These are phyloP conservation scores for Triangularia verruculosa DNA, from an alignment of 2,329 filamentous ascomycete species.

Conservation along the genomic window DNA sequence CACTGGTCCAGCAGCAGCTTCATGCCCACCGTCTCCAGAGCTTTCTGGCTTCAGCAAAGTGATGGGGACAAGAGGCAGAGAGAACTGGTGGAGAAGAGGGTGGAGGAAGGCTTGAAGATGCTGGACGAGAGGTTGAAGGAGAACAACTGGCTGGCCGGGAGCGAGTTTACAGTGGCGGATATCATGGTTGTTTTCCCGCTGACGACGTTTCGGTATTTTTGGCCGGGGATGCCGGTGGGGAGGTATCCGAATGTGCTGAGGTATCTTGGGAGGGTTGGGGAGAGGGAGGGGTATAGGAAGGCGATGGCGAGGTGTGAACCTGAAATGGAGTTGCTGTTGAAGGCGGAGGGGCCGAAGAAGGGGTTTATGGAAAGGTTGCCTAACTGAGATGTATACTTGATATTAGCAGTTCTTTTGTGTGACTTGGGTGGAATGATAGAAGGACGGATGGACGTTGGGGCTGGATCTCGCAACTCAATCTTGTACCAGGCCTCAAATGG, in stretches of 20 bases:
- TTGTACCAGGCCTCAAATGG: too few relatives aligned
- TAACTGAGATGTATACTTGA: too few relatives aligned
- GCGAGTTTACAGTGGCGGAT: conserved; percentile 63
- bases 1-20: too few relatives aligned
- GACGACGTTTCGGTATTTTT: conserved; percentile 58
- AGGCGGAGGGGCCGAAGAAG: conserved; percentile 25
- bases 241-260: conserved; percentile 42
- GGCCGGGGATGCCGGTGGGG: conserved; percentile 38
- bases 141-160: conserved; percentile 56
- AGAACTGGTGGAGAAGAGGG: conserved; percentile 31
- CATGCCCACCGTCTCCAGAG: too few relatives aligned
- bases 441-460: too few relatives aligned
- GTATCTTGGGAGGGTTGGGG: conserved; percentile 45
- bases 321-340: conserved; percentile 37
- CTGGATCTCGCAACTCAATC: too few relatives aligned
- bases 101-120: conserved; percentile 39
- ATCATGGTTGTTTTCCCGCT: conserved; percentile 60
- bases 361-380: background rate
- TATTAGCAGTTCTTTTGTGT: too few relatives aligned
- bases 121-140: conserved; percentile 48
- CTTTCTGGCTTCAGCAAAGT: too few relatives aligned
- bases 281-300: conserved; percentile 44
- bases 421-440: too few relatives aligned
- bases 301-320: conserved; percentile 51
- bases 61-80: too few relatives aligned